Evolutionary conservation across 441 rosid genomes (phyloP), one percentile per base, ranked within the genome.

Genomic region (Sinapis alba): DNA sequence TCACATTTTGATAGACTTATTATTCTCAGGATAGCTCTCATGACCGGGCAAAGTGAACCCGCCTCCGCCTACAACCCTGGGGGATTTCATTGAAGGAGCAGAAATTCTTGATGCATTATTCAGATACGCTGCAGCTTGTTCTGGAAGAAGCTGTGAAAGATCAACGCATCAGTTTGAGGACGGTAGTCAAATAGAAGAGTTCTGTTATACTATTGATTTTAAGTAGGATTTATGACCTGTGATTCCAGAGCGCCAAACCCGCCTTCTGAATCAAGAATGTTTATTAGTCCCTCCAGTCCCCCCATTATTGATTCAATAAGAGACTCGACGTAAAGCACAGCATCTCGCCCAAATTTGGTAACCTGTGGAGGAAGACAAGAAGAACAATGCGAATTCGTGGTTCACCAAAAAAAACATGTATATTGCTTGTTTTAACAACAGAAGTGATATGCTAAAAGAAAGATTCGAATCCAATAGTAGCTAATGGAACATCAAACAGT

Each of bases 181-280:
- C 59, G 63, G 43, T 62, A 59, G 26, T 66, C 57, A 69, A 65
- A 47, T 73, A 68, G 67, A 69, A 77, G 11, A 53, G 28, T 38
- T 30, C 19, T 73, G 63, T 64, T 69, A 65, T n/a, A 75, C 58
- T 36, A 82, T 54, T 60, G 16, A 58, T 63, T 50, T 51, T 64
- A 47, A 69, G 26, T 50, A 67, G 63, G 77, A 77, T 63, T 6
- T 80, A 27, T 63, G 79, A 96, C 99, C 98, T 96, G 99, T 74
- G 87, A 82, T 83, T 94, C 99, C 72, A 96, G 82, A 78, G 98
- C 99, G 28, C 99, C 98, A 86, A 96, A 89, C 58, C 99, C 99
- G 74, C 99, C 99, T 83, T 94, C 99, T 68, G 99, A 96, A 84
- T 96, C 99, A 68, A 96, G 98, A 88, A 96, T 96, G 82, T 96